A percentile compares a stretch with the other conserved stretches of the same genome.
These are phyloP conservation scores for Seiridium unicorne DNA, from an alignment of 2,329 filamentous ascomycete species.

Conservation along the genomic window DNA sequence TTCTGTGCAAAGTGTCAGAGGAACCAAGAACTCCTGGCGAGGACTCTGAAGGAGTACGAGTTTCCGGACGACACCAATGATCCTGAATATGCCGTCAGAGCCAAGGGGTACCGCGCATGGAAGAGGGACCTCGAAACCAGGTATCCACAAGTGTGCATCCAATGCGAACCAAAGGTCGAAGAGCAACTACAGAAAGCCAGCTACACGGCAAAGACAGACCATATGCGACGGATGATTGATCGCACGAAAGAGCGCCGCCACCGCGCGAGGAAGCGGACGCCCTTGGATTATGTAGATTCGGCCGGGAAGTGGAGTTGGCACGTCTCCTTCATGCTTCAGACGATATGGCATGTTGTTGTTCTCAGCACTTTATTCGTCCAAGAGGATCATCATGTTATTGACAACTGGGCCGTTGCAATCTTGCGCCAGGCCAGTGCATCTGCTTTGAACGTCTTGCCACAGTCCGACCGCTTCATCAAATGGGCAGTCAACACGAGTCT, in stretches of 20 bases:
- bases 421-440: constrained; percentile 16
- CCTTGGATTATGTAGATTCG: constrained; percentile 40
- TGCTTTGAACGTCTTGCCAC: constrained; percentile 35
- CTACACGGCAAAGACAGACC: constrained; percentile 82
- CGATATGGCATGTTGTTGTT: constrained; percentile 46
- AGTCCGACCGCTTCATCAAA: constrained; percentile 38
- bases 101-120: constrained; percentile 68
- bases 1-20: constrained; percentile 80
- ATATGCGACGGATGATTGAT: constrained; percentile 73
- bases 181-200: constrained; percentile 67
- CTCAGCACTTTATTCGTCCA: constrained; percentile 24
- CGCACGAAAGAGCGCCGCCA: constrained; percentile 50
- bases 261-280: constrained; percentile 34
- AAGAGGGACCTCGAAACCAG: constrained; percentile 71
- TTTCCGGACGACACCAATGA: constrained; percentile 63
- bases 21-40: constrained; percentile 82
- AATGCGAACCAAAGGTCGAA: constrained; percentile 75
- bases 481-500: constrained; percentile 49
- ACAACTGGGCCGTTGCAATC: constrained; percentile 3
- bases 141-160: constrained; percentile 85
- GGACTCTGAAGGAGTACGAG: constrained; percentile 77
- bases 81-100: constrained; percentile 66
- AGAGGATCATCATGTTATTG: constrained; percentile 11
- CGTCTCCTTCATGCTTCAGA: constrained; percentile 32
- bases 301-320: constrained; percentile 48